phyloP scores from a whole-genome alignment of 2,329 filamentous ascomycete species.

The Dothidotthia symphoricarpi region DNA sequence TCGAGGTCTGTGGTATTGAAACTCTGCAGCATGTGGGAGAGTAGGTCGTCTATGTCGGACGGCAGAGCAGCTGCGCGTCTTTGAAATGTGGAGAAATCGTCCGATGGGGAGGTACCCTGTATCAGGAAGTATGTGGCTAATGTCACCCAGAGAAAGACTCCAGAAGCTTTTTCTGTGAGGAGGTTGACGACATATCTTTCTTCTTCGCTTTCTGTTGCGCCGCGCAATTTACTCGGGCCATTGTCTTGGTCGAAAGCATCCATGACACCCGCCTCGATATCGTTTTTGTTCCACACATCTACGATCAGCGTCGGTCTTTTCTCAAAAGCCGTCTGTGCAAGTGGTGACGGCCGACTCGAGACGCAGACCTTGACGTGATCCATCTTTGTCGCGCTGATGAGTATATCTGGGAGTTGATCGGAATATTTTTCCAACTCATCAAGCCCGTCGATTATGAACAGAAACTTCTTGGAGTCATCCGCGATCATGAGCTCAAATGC shows the following conservation, averaged over 20 bases:
- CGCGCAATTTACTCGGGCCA: conserved; percentile 20
- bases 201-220: conserved; percentile 20
- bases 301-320: conserved; percentile 21
- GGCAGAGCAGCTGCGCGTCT: conserved; percentile 26
- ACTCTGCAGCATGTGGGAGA: conserved; percentile 24
- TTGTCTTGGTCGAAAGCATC: conserved; percentile 18
- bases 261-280: conserved; percentile 20
- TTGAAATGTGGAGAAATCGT: conserved; percentile 23
- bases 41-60: conserved; percentile 22
- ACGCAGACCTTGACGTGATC: conserved; percentile 35
- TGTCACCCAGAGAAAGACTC: conserved; percentile 29
- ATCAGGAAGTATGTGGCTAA: conserved; percentile 25
- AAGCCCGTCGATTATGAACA: conserved; percentile 35
- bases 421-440: conserved; percentile 30
- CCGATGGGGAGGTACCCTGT: conserved; percentile 17
- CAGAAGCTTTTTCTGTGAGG: conserved; percentile 25
- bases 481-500: conserved; percentile 30
- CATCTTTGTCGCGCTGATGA: conserved; percentile 18
- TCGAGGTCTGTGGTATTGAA: conserved; percentile 19
- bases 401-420: conserved; percentile 20
- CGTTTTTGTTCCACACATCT: conserved; percentile 20
- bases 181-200: conserved; percentile 21
- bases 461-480: conserved; percentile 30
- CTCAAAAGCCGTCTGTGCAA: conserved; percentile 24
- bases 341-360: conserved; percentile 26